A percentile compares a stretch with the other conserved stretches of the same genome.
Conservation (phyloP, 805 yeast genomes). For the Yamadazyma kitorensis region DNA sequence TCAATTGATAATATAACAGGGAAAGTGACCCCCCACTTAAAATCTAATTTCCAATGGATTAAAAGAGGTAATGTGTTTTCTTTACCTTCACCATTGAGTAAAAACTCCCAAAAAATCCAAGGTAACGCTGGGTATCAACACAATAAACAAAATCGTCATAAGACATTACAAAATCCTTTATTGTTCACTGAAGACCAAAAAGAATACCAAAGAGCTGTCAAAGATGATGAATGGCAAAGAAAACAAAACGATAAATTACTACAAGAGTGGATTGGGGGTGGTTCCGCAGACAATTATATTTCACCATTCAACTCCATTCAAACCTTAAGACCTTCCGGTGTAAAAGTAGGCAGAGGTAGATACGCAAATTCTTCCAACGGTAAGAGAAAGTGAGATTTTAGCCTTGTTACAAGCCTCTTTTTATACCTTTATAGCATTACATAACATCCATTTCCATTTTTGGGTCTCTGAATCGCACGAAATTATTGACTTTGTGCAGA, state of each 20-base stretch:
- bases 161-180: constrained; percentile 48
- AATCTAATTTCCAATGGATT: constrained; percentile 91
- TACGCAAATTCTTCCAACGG: constrained; percentile 64
- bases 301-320: constrained; percentile 71
- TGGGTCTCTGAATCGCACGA: too few species aligned
- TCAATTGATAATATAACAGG: constrained; percentile 79
- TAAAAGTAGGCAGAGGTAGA: constrained; percentile 83
- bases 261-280: constrained; percentile 93
- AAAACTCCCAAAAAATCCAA: constrained; percentile 61
- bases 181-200: constrained; percentile 87
- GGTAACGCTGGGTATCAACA: constrained; percentile 84
- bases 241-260: constrained; percentile 81
- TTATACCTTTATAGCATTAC: too few species aligned
- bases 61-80: constrained; percentile 82
- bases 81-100: constrained; percentile 84
- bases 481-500: too few species aligned
- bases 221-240: constrained; percentile 84
- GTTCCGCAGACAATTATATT: constrained; percentile 78
- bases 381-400: constrained; percentile 20
- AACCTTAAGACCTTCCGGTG: constrained; percentile 51
- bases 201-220: constrained; percentile 84
- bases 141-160: constrained; percentile 57
- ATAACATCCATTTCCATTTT: too few species aligned
- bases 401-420: too few species aligned
- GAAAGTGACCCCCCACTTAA: constrained; percentile 80